Base-by-base conservation (phyloP, 768 basidiomycete genomes). In the Mycena latifolia region DNA sequence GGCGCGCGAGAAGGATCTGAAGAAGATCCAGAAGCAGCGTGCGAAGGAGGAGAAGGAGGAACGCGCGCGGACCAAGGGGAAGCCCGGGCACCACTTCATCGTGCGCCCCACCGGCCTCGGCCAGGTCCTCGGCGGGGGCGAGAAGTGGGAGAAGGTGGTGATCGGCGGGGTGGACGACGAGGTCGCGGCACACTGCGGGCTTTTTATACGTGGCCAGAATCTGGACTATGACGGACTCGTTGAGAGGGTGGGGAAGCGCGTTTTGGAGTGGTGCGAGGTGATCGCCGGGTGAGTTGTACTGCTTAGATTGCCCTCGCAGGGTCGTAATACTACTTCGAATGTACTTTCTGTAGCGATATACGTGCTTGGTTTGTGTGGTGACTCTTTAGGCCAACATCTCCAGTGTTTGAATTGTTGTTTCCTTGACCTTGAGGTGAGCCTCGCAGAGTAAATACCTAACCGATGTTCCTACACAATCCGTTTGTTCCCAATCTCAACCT, bases 101-200 rank as follows among this genome's bases (percentile, higher is more conserved):
- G 81, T 87, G 12, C 77, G 86, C 25, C 87, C 87, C 0, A 83
- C 77, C 12, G 83, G 83, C 6, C 65, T 85, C 46, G 81, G 81
- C 2, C 70, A 76, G 45, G 67, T 76, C 11, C 75, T 84, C 10
- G 83, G 82, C 6, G 82, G 84, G n/a, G 69, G 74, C 61, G 81
- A 81, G 22, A 79, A 78, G 58, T 89, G 88, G 88, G 82, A 86
- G 63, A 76, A 77, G 53, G 84, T 89, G 0, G 46, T 76, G n/a
- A 84, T 89, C 37, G 79, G 68, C 9, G 86, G 85, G 4, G 86
- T 81, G 12, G 74, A 81, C 6, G 86, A 87, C 69, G 88, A 89
- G 71, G 88, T 89, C 9, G 81, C 75, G 11, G 88, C 88, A 2
- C 88, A 89, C 74, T 79, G 77, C 51, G 88, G 86, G 41, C 68